Percentiles rank a stretch among this genome's conserved stretches.
Conservation (phyloP, 192 early-diverging fungal genomes). For the Podila horticola region DNA sequence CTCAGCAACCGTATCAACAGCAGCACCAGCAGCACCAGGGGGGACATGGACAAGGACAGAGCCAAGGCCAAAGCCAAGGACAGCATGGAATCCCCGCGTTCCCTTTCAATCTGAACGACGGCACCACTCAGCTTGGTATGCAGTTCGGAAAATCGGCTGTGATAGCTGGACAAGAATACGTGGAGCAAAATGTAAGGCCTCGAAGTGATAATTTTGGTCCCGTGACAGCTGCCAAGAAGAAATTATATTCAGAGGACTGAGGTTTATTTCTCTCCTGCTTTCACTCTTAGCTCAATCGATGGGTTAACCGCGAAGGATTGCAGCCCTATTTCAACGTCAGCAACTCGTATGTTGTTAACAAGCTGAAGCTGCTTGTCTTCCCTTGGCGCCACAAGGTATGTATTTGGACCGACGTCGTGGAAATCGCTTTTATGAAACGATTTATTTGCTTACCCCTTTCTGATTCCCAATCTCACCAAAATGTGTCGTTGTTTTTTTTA, state of each 20-base stretch:
- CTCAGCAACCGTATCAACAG: slow-evolving; percentile 24
- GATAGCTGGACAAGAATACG: slow-evolving; percentile 82
- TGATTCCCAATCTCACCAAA: neutral
- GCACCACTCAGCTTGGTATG: slow-evolving; percentile 92
- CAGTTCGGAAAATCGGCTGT: slow-evolving; percentile 91
- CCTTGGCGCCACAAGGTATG: slow-evolving; percentile 87
- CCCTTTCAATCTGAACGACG: slow-evolving; percentile 69
- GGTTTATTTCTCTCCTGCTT: neutral
- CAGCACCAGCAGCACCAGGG: slow-evolving; percentile 22
- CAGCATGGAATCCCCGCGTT: slow-evolving; percentile 51
- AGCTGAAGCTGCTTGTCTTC: slow-evolving; percentile 86
- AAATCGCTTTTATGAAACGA: neutral
- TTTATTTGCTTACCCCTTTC: neutral
- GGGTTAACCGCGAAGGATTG: slow-evolving; percentile 86
- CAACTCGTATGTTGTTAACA: slow-evolving; percentile 93
- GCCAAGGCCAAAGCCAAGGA: slow-evolving; percentile 1
- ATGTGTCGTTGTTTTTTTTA: neutral
- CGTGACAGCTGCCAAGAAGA: neutral
- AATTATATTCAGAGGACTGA: slow-evolving; percentile 9
- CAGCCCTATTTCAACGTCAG: slow-evolving; percentile 96
- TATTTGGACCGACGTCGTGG: neutral
- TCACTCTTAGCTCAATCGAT: slow-evolving; percentile 73
- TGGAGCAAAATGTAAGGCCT: slow-evolving; percentile 88
- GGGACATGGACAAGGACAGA: neutral
- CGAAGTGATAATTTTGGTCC: neutral